A percentile compares a stretch with the other conserved stretches of the same genome.
Evolutionary conservation across 345 rosid species (phyloP).

Genomic region (Fremontodendron californicum): DNA sequence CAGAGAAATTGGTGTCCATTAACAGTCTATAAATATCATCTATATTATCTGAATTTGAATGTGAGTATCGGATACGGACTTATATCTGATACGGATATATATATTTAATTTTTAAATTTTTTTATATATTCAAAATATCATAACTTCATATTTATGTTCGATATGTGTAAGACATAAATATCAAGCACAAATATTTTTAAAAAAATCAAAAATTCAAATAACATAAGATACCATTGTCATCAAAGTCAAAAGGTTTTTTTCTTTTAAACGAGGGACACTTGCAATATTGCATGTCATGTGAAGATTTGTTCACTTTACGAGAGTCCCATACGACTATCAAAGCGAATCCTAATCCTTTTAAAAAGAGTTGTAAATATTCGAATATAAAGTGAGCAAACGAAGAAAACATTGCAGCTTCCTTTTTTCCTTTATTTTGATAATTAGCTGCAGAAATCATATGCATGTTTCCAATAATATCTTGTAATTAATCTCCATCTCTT

Average conservation of each 20-base stretch:
- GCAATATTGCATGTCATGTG: background rate
- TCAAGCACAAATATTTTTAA: too few species aligned
- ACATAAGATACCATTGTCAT: background rate
- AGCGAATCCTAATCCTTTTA: background rate
- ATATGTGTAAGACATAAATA: too few species aligned
- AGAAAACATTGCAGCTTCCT: background rate
- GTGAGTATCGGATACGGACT: too few species aligned
- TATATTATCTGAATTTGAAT: too few species aligned
- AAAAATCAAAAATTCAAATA: too few species aligned
- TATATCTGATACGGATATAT: too few species aligned
- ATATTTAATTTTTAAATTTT: too few species aligned
- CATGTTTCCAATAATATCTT: background rate
- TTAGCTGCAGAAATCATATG: background rate
- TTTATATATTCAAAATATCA: too few species aligned
- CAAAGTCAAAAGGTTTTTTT: background rate
- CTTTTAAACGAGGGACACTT: background rate
- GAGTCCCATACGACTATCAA: background rate
- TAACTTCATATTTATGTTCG: too few species aligned
- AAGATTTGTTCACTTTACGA: background rate
- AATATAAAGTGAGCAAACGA: background rate
- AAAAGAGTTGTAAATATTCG: background rate
- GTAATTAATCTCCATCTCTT: background rate
- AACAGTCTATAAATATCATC: too few species aligned
- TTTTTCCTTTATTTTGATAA: background rate
- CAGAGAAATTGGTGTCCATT: background rate